Percentiles rank a stretch among this genome's conserved stretches.
These are phyloP conservation scores for Pythium apleroticum DNA, from an alignment of 352 stramenopile species.

Conservation along the genomic window DNA sequence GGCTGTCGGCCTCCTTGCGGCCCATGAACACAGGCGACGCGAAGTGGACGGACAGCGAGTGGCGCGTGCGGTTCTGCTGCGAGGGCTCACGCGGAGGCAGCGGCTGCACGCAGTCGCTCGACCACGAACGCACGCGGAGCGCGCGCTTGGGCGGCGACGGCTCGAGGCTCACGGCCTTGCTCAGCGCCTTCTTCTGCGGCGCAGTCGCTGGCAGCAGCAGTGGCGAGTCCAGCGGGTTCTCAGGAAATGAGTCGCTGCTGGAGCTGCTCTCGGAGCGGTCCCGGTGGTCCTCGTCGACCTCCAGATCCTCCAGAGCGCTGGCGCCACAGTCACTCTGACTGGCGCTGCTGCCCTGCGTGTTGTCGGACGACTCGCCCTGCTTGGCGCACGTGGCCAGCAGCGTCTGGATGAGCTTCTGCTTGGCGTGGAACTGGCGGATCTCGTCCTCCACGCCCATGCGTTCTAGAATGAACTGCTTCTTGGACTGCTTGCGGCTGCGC, in stretches of 20 bases:
- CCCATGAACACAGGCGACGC: slow-evolving; percentile 22
- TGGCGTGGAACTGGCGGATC: slow-evolving; percentile 46
- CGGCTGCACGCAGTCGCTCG: slow-evolving; percentile 19
- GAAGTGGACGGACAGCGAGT: slow-evolving; percentile 28
- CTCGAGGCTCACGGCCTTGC: slow-evolving; percentile 13
- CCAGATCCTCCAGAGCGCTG: slow-evolving; percentile 16
- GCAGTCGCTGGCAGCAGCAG: background rate
- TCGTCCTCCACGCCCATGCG: slow-evolving; percentile 41
- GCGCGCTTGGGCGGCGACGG: background rate
- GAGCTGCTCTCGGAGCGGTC: slow-evolving; percentile 5
- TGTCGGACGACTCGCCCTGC: slow-evolving; percentile 24
- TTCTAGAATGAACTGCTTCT: slow-evolving; percentile 36
- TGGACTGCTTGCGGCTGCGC: slow-evolving; percentile 36
- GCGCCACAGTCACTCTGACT: slow-evolving; percentile 29
- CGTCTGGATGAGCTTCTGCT: slow-evolving; percentile 63
- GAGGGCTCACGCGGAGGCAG: slow-evolving; percentile 5
- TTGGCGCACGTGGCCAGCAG: slow-evolving; percentile 48
- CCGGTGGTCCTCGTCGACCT: background rate
- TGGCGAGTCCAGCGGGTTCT: slow-evolving; percentile 16
- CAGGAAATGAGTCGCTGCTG: slow-evolving; percentile 14
- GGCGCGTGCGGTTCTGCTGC: slow-evolving; percentile 21
- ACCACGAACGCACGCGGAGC: slow-evolving; percentile 21
- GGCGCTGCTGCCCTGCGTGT: slow-evolving; percentile 36
- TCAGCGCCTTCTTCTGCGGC: slow-evolving; percentile 7
- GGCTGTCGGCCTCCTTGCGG: slow-evolving; percentile 3